These are phyloP conservation scores for Ganoderma sinense DNA, from an alignment of 1,284 basidiomycete genomes.

Conservation along the genomic window DNA sequence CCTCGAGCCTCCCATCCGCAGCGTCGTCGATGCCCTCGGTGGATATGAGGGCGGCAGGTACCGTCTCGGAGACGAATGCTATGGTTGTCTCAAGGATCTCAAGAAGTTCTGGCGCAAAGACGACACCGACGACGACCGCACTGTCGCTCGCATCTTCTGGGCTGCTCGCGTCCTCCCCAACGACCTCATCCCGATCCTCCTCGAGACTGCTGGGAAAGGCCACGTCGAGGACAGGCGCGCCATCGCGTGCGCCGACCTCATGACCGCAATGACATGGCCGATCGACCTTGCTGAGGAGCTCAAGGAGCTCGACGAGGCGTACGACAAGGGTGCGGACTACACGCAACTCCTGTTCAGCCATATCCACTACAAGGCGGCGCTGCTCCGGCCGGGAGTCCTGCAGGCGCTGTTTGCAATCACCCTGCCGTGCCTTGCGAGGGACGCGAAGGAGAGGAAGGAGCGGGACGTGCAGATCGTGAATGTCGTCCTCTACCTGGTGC, in stretches of 20 bases:
- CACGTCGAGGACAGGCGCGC: slow-evolving; percentile 85
- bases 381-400: slow-evolving; percentile 73
- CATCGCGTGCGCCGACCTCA: slow-evolving; percentile 86
- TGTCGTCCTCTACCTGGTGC: slow-evolving; percentile 87
- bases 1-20: slow-evolving; percentile 70
- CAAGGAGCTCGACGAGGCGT: slow-evolving; percentile 85
- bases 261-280: slow-evolving; percentile 97
- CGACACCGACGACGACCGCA: slow-evolving; percentile 93
- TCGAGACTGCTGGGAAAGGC: slow-evolving; percentile 81
- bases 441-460: slow-evolving; percentile 69
- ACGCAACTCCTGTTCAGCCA: slow-evolving; percentile 84
- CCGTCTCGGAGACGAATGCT: slow-evolving; percentile 84
- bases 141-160: slow-evolving; percentile 91
- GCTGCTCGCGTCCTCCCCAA: slow-evolving; percentile 80
- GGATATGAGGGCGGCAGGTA: slow-evolving; percentile 76
- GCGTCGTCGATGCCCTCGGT: slow-evolving; percentile 80
- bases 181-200: slow-evolving; percentile 87
- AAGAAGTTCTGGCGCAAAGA: slow-evolving; percentile 96
- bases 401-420: slow-evolving; percentile 74
- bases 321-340: slow-evolving; percentile 84
- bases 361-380: slow-evolving; percentile 85
- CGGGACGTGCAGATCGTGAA: slow-evolving; percentile 88
- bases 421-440: slow-evolving; percentile 73
- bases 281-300: slow-evolving; percentile 93
- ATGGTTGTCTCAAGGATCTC: slow-evolving; percentile 89